phyloP scores from a whole-genome alignment of 2,329 filamentous ascomycete species.

The Monosporascus sp. region DNA sequence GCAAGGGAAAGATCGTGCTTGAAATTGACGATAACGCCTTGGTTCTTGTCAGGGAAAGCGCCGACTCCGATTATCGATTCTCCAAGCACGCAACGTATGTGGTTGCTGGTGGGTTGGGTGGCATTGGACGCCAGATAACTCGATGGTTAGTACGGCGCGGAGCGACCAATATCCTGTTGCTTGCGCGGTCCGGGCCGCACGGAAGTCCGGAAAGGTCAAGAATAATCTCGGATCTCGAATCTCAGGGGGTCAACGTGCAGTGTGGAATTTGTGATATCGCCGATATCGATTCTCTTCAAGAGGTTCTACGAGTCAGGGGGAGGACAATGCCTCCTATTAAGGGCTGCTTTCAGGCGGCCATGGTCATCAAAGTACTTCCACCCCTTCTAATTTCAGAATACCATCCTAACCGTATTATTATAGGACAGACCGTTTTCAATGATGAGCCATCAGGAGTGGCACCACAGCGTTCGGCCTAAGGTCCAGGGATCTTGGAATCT shows the following conservation, averaged over 20 bases:
- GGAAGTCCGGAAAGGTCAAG: background rate
- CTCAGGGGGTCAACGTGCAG: too few relatives aligned
- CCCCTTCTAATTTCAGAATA: too few relatives aligned
- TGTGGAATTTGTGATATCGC: too few relatives aligned
- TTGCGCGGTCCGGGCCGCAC: constrained; percentile 18
- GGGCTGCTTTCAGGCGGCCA: too few relatives aligned
- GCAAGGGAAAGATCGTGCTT: constrained; percentile 35
- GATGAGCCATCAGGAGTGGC: background rate
- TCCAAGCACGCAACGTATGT: background rate
- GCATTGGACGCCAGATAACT: constrained; percentile 19
- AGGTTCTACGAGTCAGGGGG: too few relatives aligned
- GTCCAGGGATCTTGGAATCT: background rate
- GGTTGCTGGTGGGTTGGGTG: constrained; percentile 26
- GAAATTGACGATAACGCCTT: constrained; percentile 4
- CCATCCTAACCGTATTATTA: too few relatives aligned
- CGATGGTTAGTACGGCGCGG: constrained; percentile 21
- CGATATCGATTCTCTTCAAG: too few relatives aligned
- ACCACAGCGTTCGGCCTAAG: background rate
- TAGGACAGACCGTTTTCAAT: too few relatives aligned
- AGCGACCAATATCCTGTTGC: constrained; percentile 22
- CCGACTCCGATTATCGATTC: background rate
- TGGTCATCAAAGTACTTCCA: too few relatives aligned
- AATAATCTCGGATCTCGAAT: background rate
- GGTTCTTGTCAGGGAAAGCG: constrained; percentile 1
- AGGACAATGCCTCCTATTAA: too few relatives aligned